A percentile compares a stretch with the other conserved stretches of the same genome.
These are phyloP conservation scores for Russula griseocarnosa DNA, from an alignment of 768 basidiomycete genomes.

Conservation along the genomic window DNA sequence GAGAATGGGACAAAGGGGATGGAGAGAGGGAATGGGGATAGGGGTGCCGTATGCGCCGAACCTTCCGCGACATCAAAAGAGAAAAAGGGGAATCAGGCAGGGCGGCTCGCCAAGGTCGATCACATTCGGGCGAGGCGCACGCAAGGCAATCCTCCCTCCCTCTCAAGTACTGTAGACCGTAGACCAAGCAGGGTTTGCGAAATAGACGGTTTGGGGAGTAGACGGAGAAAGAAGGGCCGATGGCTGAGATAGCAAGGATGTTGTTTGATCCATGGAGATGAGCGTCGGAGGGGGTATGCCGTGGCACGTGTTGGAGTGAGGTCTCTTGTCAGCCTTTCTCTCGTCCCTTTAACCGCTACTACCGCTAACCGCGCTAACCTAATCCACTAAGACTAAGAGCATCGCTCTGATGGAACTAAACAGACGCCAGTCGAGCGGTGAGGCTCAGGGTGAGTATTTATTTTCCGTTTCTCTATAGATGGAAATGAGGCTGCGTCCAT, in stretches of 20 bases:
- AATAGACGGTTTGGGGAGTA: too few relatives aligned
- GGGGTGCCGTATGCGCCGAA: not conserved
- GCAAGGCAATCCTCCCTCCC: not conserved
- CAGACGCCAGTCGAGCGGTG: not conserved
- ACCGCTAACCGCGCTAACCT: too few relatives aligned
- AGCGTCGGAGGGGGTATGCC: not conserved
- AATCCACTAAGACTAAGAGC: too few relatives aligned
- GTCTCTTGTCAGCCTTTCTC: too few relatives aligned
- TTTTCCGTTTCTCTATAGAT: not conserved
- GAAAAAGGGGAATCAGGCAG: not conserved
- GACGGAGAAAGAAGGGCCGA: not conserved
- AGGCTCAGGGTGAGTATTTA: not conserved
- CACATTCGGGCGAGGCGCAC: not conserved
- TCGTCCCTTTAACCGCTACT: not conserved
- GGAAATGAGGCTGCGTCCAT: not conserved
- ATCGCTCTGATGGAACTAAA: conserved; percentile 2
- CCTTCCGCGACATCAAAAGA: not conserved
- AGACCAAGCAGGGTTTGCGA: too few relatives aligned
- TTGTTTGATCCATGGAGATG: not conserved
- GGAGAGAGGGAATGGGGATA: not conserved
- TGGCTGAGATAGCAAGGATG: not conserved
- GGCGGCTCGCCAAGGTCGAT: not conserved
- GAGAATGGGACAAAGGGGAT: not conserved
- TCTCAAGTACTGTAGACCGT: too few relatives aligned
- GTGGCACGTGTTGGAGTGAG: not conserved